phyloP scores from a whole-genome alignment of 2,329 filamentous ascomycete species.

The Zasmidium citrigriseum region DNA sequence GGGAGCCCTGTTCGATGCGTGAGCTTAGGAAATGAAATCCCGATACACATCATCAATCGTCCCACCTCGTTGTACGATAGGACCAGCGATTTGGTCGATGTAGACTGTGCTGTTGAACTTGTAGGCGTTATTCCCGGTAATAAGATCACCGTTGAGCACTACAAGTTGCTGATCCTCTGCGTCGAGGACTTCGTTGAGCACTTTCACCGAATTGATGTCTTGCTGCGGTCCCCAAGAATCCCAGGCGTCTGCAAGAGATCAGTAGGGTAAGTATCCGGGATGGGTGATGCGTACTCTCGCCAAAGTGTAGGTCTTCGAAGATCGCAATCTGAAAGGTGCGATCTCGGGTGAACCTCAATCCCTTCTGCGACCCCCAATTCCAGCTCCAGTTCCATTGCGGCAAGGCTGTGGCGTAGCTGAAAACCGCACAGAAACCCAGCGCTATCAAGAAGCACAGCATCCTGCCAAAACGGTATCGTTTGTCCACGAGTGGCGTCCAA shows the following conservation, averaged over 20 bases:
- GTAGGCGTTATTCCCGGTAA: constrained; percentile 66
- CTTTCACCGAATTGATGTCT: constrained; percentile 58
- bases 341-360: constrained; percentile 33
- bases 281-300: constrained; percentile 50
- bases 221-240: constrained; percentile 47
- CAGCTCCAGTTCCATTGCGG: background rate
- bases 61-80: constrained; percentile 53
- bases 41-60: background rate
- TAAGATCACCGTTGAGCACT: constrained; percentile 68
- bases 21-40: too few relatives aligned
- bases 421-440: background rate
- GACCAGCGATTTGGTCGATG: constrained; percentile 60
- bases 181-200: constrained; percentile 61
- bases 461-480: background rate
- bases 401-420: background rate
- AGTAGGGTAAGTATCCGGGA: constrained; percentile 43
- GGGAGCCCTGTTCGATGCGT: background rate
- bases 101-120: constrained; percentile 58
- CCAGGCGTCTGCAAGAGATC: constrained; percentile 34
- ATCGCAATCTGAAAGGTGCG: constrained; percentile 55
- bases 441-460: background rate
- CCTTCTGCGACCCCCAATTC: background rate
- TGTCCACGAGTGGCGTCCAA: background rate
- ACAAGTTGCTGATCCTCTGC: constrained; percentile 61
- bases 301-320: constrained; percentile 72